Evolutionary conservation across 768 basidiomycete genomes (phyloP), one percentile per base, ranked within the genome.

Genomic region (Lactifluus pinguis): DNA sequence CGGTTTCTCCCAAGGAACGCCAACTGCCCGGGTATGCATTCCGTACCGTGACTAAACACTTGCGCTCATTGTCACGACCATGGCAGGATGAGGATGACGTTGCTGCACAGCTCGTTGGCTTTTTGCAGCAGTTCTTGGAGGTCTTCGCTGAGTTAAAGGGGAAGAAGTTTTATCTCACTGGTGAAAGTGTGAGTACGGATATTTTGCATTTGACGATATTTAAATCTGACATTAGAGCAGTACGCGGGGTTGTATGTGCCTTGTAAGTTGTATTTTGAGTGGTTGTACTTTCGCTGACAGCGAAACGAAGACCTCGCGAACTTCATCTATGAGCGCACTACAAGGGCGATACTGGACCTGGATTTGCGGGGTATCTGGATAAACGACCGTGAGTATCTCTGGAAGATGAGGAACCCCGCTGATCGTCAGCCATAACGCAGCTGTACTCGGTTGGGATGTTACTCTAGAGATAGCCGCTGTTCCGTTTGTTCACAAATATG

Each of bases 381-480:
- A 29, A 75, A 77, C 30, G 86, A 89, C 72, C 85, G 87, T 87
- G 66, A 70, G 84, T 67, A 25, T 34, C 53, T 14, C 32, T 47
- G 19, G 38, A 14, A 55, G 17, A 19, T 45, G 30, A 19, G 55
- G 6, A 32, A 0, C n/a, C 13, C 15, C 36, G 41, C 45, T 47
- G 9, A 44, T 44, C 42, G 32, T 21, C 17, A 38, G 38, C 36
- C 10, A 32, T 14, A 38, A 49, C 13, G n/a, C 19, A 86, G 85
- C 85, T 15, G 74, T 72, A 1, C 64, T 89, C 5, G 82, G 83
- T 0, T 86, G 80, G 78, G 74, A 79, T 30, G 78, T 89, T 10
- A 82, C 86, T 11, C 85, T 87, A 55, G 76, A 89, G 70, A 85
- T 90, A 49, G 85, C 87, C 1, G 86, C 86, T 0, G 83, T 89